Base-by-base conservation (phyloP, 345 rosid species). In the Tarenaya hassleriana region DNA sequence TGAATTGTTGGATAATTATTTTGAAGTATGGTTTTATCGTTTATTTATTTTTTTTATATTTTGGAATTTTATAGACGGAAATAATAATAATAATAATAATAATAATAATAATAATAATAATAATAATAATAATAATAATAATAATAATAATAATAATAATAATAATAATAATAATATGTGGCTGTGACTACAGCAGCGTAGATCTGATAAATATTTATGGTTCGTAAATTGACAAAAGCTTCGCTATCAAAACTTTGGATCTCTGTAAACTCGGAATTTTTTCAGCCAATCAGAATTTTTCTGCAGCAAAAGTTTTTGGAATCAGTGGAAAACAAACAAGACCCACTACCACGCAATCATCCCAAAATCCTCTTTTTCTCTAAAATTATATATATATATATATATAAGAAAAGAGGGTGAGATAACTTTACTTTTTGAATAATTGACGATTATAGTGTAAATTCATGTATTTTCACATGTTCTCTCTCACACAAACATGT, bases 221-320 rank as follows among this genome's bases (percentile, higher is more conserved):
- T 55, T 56, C 56, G 55, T 56, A 48, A 48, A 34, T 29, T 48
- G 68, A 48, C 68, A 63, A 63, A 63, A 63, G 33, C 56, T 63
- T 55, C 68, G 17, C 57, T 48, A 55, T 63, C 68, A 49, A 41
- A 27, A 61, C 44, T 61, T 48, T 63, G 68, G 47, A 60, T 62
- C 56, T 63, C 38, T 41, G 42, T 38, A 20, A 34, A 33, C 46
- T 53, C 60, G 8, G 29, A 34, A 55, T 48, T 10, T n/a, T 55
- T 8, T 33, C 21, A 56, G 51, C 68, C 51, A 63, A 63, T 56
- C 62, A 63, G 24, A 56, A 16, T 6, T 32, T 13, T 55, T 48
- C 43, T 45, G 21, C 56, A 38, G 49, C 56, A 21, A 55, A 48
- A 55, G 15, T 19, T 63, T 63, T 63, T 55, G 61, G 57, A 55